phyloP scores from a whole-genome alignment of 495 filamentous ascomycete species.

The Talaromyces ruber region DNA sequence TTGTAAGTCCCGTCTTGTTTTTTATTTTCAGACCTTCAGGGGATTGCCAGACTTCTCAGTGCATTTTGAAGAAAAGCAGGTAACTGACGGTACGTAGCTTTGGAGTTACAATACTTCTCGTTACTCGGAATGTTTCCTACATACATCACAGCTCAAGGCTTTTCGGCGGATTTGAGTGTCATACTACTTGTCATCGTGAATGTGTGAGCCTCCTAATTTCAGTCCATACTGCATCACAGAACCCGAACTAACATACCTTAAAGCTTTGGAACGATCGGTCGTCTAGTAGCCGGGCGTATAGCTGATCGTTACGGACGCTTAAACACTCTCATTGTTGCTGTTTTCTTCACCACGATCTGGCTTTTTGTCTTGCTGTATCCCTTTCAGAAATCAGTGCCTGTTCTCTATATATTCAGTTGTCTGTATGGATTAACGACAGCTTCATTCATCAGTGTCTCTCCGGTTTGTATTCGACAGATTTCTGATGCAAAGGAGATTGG shows the following conservation, averaged over 20 bases:
- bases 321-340: slow-evolving; percentile 40
- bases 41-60: not conserved
- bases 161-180: slow-evolving; percentile 23
- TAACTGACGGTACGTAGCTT: slow-evolving; percentile 10
- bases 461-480: slow-evolving; percentile 54
- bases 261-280: slow-evolving; percentile 38
- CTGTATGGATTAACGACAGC: slow-evolving; percentile 56
- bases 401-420: slow-evolving; percentile 48
- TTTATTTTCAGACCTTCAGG: slow-evolving; percentile 11
- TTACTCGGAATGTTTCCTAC: slow-evolving; percentile 42
- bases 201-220: slow-evolving; percentile 13
- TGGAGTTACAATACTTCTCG: slow-evolving; percentile 46
- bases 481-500: slow-evolving; percentile 57
- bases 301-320: slow-evolving; percentile 65
- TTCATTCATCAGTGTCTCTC: slow-evolving; percentile 52
- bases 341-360: slow-evolving; percentile 36
- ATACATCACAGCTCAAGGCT: slow-evolving; percentile 34
- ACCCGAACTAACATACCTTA: not conserved
- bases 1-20: slow-evolving; percentile 14
- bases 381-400: slow-evolving; percentile 36
- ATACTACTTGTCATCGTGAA: slow-evolving; percentile 26
- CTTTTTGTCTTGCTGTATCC: slow-evolving; percentile 53
- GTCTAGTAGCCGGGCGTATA: slow-evolving; percentile 59
- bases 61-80: not conserved
- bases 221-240: not conserved